These are phyloP conservation scores for Lactifluus volemus DNA, from an alignment of 768 basidiomycete genomes.

Conservation along the genomic window DNA sequence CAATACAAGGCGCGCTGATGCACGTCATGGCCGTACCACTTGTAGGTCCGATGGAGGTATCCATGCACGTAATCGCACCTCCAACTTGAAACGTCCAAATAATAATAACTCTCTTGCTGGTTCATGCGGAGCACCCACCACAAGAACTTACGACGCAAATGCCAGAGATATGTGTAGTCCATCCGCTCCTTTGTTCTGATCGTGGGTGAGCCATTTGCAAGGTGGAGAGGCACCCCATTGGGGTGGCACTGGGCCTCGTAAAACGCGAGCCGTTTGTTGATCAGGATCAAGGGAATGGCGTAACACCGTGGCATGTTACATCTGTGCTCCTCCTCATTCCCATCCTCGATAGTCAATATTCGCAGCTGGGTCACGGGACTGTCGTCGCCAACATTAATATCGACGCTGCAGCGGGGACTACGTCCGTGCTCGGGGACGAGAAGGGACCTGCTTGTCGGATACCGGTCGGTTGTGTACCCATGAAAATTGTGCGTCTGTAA, in stretches of 20 bases:
- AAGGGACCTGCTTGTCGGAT: too few species aligned
- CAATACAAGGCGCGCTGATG: slow-evolving; percentile 1
- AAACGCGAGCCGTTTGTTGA: slow-evolving; percentile 8
- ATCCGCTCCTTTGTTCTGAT: background rate
- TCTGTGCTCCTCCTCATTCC: background rate
- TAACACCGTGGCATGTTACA: slow-evolving; percentile 8
- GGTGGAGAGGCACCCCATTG: background rate
- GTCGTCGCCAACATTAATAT: background rate
- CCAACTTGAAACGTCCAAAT: background rate
- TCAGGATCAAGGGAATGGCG: slow-evolving; percentile 7
- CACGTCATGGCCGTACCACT: background rate
- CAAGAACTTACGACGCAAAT: background rate
- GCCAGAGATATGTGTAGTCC: slow-evolving; percentile 8
- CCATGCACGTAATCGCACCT: background rate
- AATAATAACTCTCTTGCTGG: background rate
- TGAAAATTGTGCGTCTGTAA: too few species aligned
- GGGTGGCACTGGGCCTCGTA: slow-evolving; percentile 3
- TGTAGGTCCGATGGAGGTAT: slow-evolving; percentile 1
- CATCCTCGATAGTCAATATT: background rate
- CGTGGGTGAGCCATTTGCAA: background rate
- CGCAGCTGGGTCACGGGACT: background rate
- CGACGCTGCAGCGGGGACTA: slow-evolving; percentile 2
- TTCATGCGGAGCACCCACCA: slow-evolving; percentile 2
- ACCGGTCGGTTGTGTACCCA: too few species aligned
- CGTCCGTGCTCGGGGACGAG: background rate